phyloP scores from a whole-genome alignment of 2,329 filamentous ascomycete genomes.

The Ceratocystis papillata region DNA sequence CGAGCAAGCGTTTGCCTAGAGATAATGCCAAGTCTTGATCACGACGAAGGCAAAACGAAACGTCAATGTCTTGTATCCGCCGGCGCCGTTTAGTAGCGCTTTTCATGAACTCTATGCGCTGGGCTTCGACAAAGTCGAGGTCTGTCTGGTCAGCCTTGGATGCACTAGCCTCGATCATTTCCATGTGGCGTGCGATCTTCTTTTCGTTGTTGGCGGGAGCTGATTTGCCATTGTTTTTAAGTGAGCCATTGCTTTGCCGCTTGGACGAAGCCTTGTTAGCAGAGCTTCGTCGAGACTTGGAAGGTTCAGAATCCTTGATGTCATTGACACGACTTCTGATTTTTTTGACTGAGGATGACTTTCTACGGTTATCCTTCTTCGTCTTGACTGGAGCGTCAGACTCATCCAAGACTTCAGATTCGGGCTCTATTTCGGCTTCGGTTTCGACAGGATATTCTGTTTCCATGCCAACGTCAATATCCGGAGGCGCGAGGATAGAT shows the following conservation, averaged over 20 bases:
- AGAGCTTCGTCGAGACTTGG: conserved; percentile 44
- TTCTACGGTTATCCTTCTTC: conserved; percentile 24
- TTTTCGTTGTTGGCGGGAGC: conserved; percentile 44
- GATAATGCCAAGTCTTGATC: conserved; percentile 48
- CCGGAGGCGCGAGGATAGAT: conserved; percentile 21
- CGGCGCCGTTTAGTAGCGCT: conserved; percentile 55
- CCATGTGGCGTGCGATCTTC: conserved; percentile 32
- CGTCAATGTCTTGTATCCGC: conserved; percentile 54
- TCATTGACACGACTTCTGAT: conserved; percentile 44
- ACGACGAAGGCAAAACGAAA: conserved; percentile 51
- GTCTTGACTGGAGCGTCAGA: conserved; percentile 25
- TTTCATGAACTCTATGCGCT: conserved; percentile 45
- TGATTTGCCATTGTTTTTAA: conserved; percentile 49
- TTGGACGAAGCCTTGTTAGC: conserved; percentile 44
- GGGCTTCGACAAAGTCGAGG: conserved; percentile 35
- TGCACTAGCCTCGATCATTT: conserved; percentile 39
- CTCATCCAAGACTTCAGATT: conserved; percentile 23
- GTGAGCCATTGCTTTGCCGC: conserved; percentile 49
- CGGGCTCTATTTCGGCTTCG: conserved; percentile 20
- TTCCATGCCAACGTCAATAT: conserved; percentile 19
- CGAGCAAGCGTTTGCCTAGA: conserved; percentile 52
- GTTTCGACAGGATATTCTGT: conserved; percentile 22
- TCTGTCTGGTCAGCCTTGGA: conserved; percentile 24
- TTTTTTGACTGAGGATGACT: conserved; percentile 21
- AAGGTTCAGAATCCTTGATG: conserved; percentile 40